Conservation (phyloP, 2,329 filamentous ascomycete genomes). For the Talaromyces marneffei region DNA sequence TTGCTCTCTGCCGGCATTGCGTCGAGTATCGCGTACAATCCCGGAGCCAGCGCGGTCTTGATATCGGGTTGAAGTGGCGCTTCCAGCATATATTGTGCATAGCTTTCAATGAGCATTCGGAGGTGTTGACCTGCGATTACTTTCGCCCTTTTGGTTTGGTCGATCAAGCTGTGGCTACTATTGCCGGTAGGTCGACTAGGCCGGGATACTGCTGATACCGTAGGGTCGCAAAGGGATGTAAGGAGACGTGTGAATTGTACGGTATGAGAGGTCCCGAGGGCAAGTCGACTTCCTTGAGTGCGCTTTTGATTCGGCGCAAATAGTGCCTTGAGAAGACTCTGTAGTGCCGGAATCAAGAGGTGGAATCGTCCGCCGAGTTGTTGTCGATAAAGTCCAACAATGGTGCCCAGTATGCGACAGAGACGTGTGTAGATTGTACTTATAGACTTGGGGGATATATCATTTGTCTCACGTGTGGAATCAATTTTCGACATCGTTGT, state of each 20-base stretch:
- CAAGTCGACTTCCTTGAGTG: slow-evolving; percentile 19
- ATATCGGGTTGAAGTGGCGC: slow-evolving; percentile 47
- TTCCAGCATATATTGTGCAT: slow-evolving; percentile 49
- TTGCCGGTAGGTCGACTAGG: slow-evolving; percentile 26
- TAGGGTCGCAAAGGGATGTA: slow-evolving; percentile 57
- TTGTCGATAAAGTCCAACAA: slow-evolving; percentile 53
- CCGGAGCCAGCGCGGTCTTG: slow-evolving; percentile 48
- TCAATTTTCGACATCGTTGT: slow-evolving; percentile 14
- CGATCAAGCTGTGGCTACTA: slow-evolving; percentile 46
- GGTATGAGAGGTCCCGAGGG: slow-evolving; percentile 41
- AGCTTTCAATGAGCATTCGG: slow-evolving; percentile 53
- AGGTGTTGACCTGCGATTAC: slow-evolving; percentile 54
- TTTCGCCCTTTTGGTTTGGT: slow-evolving; percentile 55
- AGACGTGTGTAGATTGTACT: slow-evolving; percentile 48
- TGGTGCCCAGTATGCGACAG: slow-evolving; percentile 47
- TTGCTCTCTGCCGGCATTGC: slow-evolving; percentile 48
- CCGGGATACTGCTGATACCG: slow-evolving; percentile 49
- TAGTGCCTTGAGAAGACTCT: slow-evolving; percentile 50
- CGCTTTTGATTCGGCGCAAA: slow-evolving; percentile 45
- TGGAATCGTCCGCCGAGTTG: slow-evolving; percentile 57
- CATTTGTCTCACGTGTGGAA: slow-evolving; percentile 17
- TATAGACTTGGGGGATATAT: slow-evolving; percentile 28
- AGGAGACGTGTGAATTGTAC: slow-evolving; percentile 51
- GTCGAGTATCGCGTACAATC: slow-evolving; percentile 49
- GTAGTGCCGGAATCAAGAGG: slow-evolving; percentile 51